These are phyloP conservation scores for Rhododendron henanense DNA, from an alignment of 148 eudicot genomes.

Conservation along the genomic window DNA sequence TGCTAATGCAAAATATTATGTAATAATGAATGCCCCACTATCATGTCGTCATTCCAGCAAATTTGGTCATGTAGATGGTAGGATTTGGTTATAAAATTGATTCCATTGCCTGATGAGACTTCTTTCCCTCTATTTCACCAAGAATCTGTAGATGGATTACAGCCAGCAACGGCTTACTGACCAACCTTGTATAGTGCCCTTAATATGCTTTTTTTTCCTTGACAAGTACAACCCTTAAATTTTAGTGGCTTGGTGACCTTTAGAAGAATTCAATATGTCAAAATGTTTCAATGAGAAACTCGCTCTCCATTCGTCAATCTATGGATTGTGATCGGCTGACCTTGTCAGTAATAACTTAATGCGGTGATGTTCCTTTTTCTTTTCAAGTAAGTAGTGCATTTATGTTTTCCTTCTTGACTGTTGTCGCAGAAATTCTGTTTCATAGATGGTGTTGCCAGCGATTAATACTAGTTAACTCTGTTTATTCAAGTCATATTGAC, in stretches of 20 bases:
- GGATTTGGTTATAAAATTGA: neutral
- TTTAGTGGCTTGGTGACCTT: neutral
- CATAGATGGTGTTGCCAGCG: neutral
- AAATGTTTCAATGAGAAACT: neutral
- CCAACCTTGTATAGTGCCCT: neutral
- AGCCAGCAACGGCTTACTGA: neutral
- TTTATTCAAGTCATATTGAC: neutral
- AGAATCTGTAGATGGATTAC: neutral
- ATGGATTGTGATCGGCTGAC: neutral
- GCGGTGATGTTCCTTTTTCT: neutral
- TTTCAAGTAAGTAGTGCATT: neutral
- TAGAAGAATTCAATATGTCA: neutral
- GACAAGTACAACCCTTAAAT: neutral
- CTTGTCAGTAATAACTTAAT: neutral
- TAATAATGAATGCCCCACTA: neutral
- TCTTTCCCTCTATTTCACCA: neutral
- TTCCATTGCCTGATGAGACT: neutral
- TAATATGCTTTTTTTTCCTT: neutral
- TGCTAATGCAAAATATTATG: neutral
- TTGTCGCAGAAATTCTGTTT: neutral
- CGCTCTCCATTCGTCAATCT: neutral
- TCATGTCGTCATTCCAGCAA: neutral
- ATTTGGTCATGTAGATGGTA: neutral
- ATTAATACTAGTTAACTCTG: neutral
- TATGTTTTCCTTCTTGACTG: neutral